These are phyloP conservation scores for Urtica urens DNA, from an alignment of 306 rosid species.

Conservation along the genomic window DNA sequence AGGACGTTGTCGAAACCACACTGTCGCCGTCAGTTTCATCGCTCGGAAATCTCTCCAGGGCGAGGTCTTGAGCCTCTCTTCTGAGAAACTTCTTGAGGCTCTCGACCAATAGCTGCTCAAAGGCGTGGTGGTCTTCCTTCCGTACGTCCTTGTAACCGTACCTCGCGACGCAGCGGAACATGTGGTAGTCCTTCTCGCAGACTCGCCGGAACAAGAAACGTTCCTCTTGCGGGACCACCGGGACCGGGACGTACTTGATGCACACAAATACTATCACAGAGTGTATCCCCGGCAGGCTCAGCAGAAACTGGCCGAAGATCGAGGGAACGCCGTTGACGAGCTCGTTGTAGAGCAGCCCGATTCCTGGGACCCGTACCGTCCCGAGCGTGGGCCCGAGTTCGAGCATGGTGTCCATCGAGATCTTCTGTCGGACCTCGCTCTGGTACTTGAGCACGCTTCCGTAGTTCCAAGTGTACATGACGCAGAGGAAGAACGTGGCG, in stretches of 20 bases:
- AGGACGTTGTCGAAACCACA: slow-evolving; percentile 30
- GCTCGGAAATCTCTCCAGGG: slow-evolving; percentile 54
- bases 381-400: slow-evolving; percentile 85
- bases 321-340: slow-evolving; percentile 97
- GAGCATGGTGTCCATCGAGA: slow-evolving; percentile 66
- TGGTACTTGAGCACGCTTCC: slow-evolving; percentile 90
- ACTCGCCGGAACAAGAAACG: slow-evolving; percentile 83
- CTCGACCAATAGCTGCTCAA: slow-evolving; percentile 78
- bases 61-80: slow-evolving; percentile 71
- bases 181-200: slow-evolving; percentile 89
- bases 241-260: slow-evolving; percentile 87
- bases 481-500: slow-evolving; percentile 61
- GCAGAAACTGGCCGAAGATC: slow-evolving; percentile 75
- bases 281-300: slow-evolving; percentile 87
- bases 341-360: slow-evolving; percentile 83
- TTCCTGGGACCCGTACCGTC: slow-evolving; percentile 88
- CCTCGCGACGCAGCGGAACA: slow-evolving; percentile 85
- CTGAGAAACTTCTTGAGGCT: slow-evolving; percentile 87
- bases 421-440: slow-evolving; percentile 74
- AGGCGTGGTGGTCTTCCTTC: slow-evolving; percentile 90
- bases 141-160: slow-evolving; percentile 84
- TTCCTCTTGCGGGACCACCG: slow-evolving; percentile 93
- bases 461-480: slow-evolving; percentile 98
- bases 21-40: slow-evolving; percentile 31
- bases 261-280: slow-evolving; percentile 76